These are phyloP conservation scores for Pseudocercospora musae DNA, from an alignment of 2,329 filamentous ascomycete species.

Conservation along the genomic window DNA sequence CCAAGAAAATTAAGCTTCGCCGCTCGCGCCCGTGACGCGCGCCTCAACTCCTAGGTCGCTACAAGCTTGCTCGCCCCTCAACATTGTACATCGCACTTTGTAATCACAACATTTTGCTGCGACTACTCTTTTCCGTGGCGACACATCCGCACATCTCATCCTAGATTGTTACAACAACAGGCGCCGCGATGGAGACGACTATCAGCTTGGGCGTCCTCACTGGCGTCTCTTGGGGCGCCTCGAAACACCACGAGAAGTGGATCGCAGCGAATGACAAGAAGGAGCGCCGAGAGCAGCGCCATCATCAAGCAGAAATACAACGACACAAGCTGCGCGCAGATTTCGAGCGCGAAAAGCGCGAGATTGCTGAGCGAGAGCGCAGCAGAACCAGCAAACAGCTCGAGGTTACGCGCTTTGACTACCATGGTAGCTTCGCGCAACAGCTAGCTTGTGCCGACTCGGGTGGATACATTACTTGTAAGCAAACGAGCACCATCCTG, in stretches of 20 bases:
- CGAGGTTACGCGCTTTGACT: neutral
- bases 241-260: neutral
- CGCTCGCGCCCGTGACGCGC: neutral
- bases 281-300: neutral
- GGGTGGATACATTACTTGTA: neutral
- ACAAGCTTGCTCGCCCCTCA: neutral
- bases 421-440: neutral
- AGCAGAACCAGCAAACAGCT: neutral
- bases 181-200: neutral
- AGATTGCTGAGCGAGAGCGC: neutral
- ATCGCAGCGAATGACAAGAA: neutral
- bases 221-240: neutral
- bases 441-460: neutral
- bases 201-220: neutral
- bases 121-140: neutral
- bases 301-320: neutral
- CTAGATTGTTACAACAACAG: neutral
- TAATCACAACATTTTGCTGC: neutral
- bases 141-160: neutral
- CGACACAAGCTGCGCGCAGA: neutral
- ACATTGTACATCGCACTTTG: neutral
- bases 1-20: constrained; percentile 15
- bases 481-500: neutral
- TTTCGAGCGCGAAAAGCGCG: neutral
- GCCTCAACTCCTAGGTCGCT: neutral